A percentile compares a stretch with the other conserved stretches of the same genome.
Conservation (phyloP, 108 stramenopile species). For the Fistulifera pelliculosa region DNA sequence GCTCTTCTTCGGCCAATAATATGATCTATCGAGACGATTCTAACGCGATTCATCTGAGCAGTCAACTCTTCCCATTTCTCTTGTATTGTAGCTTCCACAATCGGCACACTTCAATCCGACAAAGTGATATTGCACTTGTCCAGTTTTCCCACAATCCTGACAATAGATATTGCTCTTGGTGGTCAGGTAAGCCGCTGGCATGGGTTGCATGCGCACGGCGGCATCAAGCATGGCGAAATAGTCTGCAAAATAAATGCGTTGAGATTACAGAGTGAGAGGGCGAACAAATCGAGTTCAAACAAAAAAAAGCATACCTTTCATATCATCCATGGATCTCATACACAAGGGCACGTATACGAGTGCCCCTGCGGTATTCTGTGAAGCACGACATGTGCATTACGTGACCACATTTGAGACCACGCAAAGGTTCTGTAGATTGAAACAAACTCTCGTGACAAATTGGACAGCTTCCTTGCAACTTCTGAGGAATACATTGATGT, state of each 20-base stretch:
- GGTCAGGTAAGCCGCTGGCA: constrained; percentile 63
- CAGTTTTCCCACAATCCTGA: constrained; percentile 77
- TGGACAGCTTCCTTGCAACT: constrained; percentile 87
- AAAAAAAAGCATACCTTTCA: constrained; percentile 30
- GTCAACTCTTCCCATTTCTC: constrained; percentile 59
- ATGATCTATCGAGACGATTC: too few species aligned
- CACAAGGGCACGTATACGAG: constrained; percentile 79
- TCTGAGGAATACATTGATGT: constrained; percentile 88
- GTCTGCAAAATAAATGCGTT: too few species aligned
- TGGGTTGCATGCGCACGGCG: constrained; percentile 79
- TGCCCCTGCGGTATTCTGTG: constrained; percentile 52
- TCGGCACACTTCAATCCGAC: constrained; percentile 72
- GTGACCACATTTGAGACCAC: constrained; percentile 87
- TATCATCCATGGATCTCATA: constrained; percentile 78
- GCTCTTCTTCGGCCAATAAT: too few species aligned
- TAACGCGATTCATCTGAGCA: neutral
- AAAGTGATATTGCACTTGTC: constrained; percentile 74
- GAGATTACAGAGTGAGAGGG: too few species aligned
- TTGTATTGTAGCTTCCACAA: constrained; percentile 81
- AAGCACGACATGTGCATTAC: constrained; percentile 93
- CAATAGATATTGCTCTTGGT: constrained; percentile 77
- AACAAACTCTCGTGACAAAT: constrained; percentile 88
- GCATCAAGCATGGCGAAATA: constrained; percentile 79
- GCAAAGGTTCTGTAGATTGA: constrained; percentile 79
- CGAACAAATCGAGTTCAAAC: too few species aligned